phyloP scores from a whole-genome alignment of 208 protist genomes.

The Acanthamoeba castellanii region DNA sequence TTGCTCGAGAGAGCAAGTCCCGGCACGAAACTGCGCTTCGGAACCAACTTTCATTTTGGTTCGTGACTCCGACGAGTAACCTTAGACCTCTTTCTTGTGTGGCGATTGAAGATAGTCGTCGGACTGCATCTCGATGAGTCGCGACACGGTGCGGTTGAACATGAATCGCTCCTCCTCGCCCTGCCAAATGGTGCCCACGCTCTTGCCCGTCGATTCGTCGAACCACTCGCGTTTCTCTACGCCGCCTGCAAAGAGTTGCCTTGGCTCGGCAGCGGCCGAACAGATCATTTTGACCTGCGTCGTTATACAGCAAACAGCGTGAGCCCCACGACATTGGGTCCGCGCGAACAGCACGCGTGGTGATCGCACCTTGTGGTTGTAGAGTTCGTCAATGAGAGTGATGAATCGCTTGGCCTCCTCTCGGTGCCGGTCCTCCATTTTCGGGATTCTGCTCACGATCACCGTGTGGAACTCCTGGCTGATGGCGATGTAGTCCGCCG shows the following conservation, averaged over 20 bases:
- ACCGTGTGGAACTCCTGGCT: conserved; percentile 87
- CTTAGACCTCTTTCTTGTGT: conserved; percentile 49
- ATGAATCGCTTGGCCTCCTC: conserved; percentile 89
- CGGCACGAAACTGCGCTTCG: no score
- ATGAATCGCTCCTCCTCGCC: conserved; percentile 88
- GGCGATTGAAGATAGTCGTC: conserved; percentile 82
- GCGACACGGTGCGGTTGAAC: conserved; percentile 84
- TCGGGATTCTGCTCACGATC: conserved; percentile 85
- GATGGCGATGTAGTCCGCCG: conserved; percentile 87
- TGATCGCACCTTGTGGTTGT: conserved; percentile 84
- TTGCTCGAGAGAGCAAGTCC: no score
- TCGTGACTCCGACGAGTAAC: no score
- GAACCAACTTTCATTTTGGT: not conserved
- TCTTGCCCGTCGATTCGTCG: conserved; percentile 74
- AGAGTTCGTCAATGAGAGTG: conserved; percentile 88
- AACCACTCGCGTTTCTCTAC: conserved; percentile 54
- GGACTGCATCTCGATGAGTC: conserved; percentile 89
- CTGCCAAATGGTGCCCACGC: conserved; percentile 74
- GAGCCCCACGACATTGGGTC: not conserved
- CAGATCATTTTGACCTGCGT: conserved; percentile 46
- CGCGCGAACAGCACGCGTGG: no score
- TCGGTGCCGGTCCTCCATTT: conserved; percentile 78
- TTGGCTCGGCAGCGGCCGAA: conserved; percentile 45
- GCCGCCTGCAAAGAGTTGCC: conserved; percentile 44
- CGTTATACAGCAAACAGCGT: not conserved